A percentile compares a stretch with the other conserved stretches of the same genome.
Conservation (phyloP, 2,329 filamentous ascomycete genomes). For the Cladorrhinum sp. region DNA sequence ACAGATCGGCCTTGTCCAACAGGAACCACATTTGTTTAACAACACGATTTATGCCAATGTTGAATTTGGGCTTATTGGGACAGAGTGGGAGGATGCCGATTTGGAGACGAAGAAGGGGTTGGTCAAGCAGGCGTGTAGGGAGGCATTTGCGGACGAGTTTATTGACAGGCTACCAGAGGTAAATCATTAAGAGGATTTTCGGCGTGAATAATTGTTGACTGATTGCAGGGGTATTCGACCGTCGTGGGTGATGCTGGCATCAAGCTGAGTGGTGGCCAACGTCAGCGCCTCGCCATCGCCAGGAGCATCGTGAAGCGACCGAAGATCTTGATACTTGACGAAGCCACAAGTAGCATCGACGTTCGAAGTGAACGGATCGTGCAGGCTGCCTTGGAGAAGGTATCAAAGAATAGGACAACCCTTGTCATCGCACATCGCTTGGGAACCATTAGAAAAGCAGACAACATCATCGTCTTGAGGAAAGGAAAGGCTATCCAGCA, state of each 20-base stretch:
- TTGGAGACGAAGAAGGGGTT: conserved; percentile 48
- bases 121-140: conserved; percentile 61
- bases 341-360: conserved; percentile 50
- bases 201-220: conserved; percentile 14
- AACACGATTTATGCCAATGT: conserved; percentile 53
- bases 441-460: conserved; percentile 70
- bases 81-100: conserved; percentile 37
- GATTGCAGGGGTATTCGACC: conserved; percentile 62
- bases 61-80: conserved; percentile 46
- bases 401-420: conserved; percentile 29
- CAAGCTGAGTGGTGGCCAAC: conserved; percentile 71
- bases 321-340: conserved; percentile 32
- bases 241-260: conserved; percentile 76
- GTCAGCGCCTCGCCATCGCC: conserved; percentile 69
- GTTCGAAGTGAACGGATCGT: conserved; percentile 34
- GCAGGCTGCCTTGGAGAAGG: conserved; percentile 31
- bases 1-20: conserved; percentile 43
- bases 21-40: conserved; percentile 45
- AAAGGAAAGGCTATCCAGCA: conserved; percentile 68
- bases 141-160: conserved; percentile 69
- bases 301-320: conserved; percentile 31
- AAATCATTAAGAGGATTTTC: conserved; percentile 17
- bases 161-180: conserved; percentile 60
- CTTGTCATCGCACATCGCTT: conserved; percentile 67
- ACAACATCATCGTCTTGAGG: conserved; percentile 73